phyloP scores from a whole-genome alignment of 116 monocot genomes.

The Phalaenopsis hybrid region DNA sequence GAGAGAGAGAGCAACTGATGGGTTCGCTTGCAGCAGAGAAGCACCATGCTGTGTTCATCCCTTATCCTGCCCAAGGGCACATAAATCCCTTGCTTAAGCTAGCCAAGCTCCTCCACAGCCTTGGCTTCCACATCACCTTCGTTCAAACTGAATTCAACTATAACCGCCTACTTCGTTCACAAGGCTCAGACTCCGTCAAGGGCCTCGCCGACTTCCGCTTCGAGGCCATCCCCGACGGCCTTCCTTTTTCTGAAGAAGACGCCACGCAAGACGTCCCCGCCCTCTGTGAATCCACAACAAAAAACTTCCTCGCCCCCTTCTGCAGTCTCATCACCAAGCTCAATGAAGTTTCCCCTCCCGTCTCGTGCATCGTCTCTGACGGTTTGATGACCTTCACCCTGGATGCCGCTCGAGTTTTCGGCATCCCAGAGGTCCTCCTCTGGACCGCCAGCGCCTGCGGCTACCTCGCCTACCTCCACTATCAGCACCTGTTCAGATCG shows the following conservation, averaged over 20 bases:
- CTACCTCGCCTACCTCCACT: conserved; percentile 9
- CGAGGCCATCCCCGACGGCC: conserved; percentile 20
- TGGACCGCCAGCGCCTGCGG: conserved; percentile 22
- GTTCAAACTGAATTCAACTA: conserved; percentile 51
- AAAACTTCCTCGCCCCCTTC: conserved; percentile 11
- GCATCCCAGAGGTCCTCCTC: conserved; percentile 10
- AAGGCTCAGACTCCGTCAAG: conserved; percentile 8
- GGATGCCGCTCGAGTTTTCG: conserved; percentile 13
- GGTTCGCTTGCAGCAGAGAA: not conserved
- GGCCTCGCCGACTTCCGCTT: conserved; percentile 26
- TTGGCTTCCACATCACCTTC: conserved; percentile 48
- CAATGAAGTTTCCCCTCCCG: not conserved
- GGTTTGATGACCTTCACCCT: conserved; percentile 19
- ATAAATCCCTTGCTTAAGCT: conserved; percentile 28
- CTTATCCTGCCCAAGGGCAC: conserved; percentile 31
- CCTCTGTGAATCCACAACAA: conserved; percentile 9
- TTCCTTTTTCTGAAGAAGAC: conserved; percentile 8
- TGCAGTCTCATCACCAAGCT: not conserved
- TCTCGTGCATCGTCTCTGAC: conserved; percentile 17
- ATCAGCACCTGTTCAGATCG: conserved; percentile 3
- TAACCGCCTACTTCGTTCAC: conserved; percentile 28
- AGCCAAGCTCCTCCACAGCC: conserved; percentile 31
- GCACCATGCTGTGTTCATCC: conserved; percentile 10
- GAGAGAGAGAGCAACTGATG: not conserved
- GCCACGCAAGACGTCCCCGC: conserved; percentile 10